Evolutionary conservation across 176 grass and related monocot genomes (phyloP), one percentile per base, ranked within the genome.

Genomic region (Areca catechu): DNA sequence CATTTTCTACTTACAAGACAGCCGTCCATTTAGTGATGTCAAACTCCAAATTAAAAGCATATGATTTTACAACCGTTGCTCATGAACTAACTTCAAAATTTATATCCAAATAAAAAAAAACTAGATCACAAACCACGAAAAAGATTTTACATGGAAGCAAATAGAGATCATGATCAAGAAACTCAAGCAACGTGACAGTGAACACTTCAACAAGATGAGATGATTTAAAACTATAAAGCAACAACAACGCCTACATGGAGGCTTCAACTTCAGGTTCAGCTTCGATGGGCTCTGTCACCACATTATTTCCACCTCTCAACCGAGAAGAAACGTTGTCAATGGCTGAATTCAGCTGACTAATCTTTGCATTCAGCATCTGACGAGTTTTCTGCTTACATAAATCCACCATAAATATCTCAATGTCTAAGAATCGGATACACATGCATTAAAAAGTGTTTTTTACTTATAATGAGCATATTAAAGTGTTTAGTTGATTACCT

Each of bases 291-390:
- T 76, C 76, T 23, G 52, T 75, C 60, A 76, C 85, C 20, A 19
- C 79, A 22, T 53, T 88, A 61, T 80, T 67, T 9, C 70, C 79
- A 24, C 68, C 75, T 52, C 48, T 88, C 76, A 88, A 19, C 15
- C 76, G 68, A 5, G 63, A 69, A 1, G 85, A 73, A 70, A 81
- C 85, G 51, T 79, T 79, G 59, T 83, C 85, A 22, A 88, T 88
- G 56, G 85, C 79, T 29, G 67, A 48, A 62, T 88, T 88, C 69
- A 88, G 59, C 50, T 83, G 85, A 22, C 59, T 83, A 49, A 79
- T 83, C 79, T 83, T 88, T 57, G 82, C 85, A 1, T 81, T 81
- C 53, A 83, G 59, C 17, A 76, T 88, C 72, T 88, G 85, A 49
- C 79, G 79, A 49, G 85, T 83, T 79, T 79, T 83, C 79, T 88